Conservation (phyloP, 2,329 filamentous ascomycete genomes). For the Magnaporthales sp. region DNA sequence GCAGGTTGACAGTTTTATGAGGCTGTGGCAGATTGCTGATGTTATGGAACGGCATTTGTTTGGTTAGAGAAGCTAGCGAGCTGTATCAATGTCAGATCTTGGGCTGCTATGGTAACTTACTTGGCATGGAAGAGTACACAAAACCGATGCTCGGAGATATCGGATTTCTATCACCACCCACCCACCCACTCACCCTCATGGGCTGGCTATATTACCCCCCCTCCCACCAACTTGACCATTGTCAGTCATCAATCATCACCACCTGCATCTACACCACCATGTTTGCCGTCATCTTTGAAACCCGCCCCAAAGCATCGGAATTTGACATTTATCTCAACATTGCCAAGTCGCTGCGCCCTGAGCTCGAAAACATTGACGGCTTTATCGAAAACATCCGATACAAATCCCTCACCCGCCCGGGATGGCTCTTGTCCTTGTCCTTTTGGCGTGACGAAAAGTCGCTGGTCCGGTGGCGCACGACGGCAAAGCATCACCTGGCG, state of each 20-base stretch:
- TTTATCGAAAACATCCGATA: slow-evolving; percentile 6
- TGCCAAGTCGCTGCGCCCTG: slow-evolving; percentile 6
- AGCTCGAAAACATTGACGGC: slow-evolving; percentile 1
- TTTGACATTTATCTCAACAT: slow-evolving; percentile 5
- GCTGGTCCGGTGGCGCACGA: slow-evolving; percentile 6
- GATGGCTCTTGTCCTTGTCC: slow-evolving; percentile 7
- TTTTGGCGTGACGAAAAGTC: slow-evolving; percentile 6
- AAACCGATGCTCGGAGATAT: neutral
- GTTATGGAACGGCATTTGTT: neutral
- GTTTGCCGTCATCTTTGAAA: slow-evolving; percentile 8
- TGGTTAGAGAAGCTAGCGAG: neutral
- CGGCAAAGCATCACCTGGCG: slow-evolving; percentile 4
- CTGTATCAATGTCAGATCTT: no score
- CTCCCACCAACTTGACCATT: no score
- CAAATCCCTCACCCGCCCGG: slow-evolving; percentile 1
- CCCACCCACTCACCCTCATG: no score
- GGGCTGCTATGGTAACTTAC: no score
- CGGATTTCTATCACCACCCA: neutral
- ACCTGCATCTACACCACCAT: neutral
- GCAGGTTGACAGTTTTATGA: neutral
- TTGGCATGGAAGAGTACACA: neutral
- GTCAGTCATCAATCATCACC: no score
- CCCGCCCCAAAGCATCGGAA: neutral
- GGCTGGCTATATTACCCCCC: no score
- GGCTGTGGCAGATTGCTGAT: neutral